Conservation (phyloP, 208 protist genomes). For the Strigomonas galati region DNA sequence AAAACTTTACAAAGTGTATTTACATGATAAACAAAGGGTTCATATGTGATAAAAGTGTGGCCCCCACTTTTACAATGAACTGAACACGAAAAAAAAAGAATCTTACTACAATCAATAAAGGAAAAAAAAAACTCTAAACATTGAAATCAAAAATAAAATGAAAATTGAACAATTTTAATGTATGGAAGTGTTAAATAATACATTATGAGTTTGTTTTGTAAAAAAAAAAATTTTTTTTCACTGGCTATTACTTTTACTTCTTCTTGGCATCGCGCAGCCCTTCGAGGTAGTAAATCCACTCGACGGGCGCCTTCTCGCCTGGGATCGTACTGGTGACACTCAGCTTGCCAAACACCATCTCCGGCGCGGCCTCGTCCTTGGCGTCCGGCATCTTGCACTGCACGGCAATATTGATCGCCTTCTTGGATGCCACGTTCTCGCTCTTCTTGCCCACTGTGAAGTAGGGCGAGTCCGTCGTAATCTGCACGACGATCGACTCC, state of each 20-base stretch:
- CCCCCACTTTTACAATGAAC: too few relatives aligned
- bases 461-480: constrained; percentile 72
- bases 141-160: constrained; percentile 1
- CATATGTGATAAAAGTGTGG: too few relatives aligned
- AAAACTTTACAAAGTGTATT: neutral
- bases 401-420: constrained; percentile 65
- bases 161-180: constrained; percentile 7
- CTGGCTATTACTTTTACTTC: constrained; percentile 9
- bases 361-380: constrained; percentile 14
- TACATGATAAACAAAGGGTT: too few relatives aligned
- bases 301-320: constrained; percentile 38
- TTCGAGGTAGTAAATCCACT: constrained; percentile 91
- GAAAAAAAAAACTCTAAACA: constrained; percentile 15
- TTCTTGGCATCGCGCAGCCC: constrained; percentile 16
- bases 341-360: constrained; percentile 25
- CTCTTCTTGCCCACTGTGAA: constrained; percentile 83
- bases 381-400: constrained; percentile 58
- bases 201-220: neutral
- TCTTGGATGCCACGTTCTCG: constrained; percentile 85
- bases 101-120: neutral
- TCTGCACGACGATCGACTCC: constrained; percentile 70
- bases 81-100: too few relatives aligned
- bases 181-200: constrained; percentile 16
- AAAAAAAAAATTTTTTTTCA: constrained; percentile 1
- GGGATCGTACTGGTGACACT: constrained; percentile 42